phyloP scores from a whole-genome alignment of 1,284 basidiomycete species.

The Sanghuangporus baumii region DNA sequence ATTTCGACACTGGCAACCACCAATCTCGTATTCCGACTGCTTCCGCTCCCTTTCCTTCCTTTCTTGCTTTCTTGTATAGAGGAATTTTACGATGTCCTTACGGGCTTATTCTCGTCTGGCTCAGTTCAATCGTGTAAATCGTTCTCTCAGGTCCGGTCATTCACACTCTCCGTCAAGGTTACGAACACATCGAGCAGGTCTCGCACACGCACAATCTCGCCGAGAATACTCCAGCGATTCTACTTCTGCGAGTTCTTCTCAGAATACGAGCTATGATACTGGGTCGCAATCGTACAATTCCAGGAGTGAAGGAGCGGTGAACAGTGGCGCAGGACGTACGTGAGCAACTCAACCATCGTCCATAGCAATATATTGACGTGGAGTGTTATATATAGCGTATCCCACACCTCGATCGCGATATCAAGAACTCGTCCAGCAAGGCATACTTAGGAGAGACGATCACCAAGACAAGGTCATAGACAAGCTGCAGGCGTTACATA shows the following conservation, averaged over 20 bases:
- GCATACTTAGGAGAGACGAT: slow-evolving; percentile 69
- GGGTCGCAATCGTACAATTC: neutral
- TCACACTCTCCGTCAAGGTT: neutral
- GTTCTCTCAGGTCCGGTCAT: neutral
- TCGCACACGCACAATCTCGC: neutral
- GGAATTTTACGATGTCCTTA: slow-evolving; percentile 1
- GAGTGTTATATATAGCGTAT: neutral
- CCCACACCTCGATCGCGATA: slow-evolving; percentile 65
- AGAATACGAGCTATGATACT: neutral
- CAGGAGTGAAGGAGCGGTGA: neutral
- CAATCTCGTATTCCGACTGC: neutral
- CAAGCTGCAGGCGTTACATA: slow-evolving; percentile 77
- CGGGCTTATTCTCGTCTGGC: neutral
- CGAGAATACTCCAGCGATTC: slow-evolving; percentile 11
- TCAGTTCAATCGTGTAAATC: slow-evolving; percentile 1
- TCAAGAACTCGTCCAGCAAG: slow-evolving; percentile 65
- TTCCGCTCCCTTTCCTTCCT: neutral
- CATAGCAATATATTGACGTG: neutral
- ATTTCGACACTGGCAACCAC: neutral
- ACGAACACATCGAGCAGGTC: neutral
- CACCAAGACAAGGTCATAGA: slow-evolving; percentile 84
- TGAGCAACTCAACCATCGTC: neutral
- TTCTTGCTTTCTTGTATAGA: neutral
- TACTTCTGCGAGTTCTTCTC: neutral
- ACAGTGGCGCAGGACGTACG: neutral